A percentile compares a stretch with the other conserved stretches of the same genome.
Conservation (phyloP, 352 stramenopile genomes). For the Pythium biforme region DNA sequence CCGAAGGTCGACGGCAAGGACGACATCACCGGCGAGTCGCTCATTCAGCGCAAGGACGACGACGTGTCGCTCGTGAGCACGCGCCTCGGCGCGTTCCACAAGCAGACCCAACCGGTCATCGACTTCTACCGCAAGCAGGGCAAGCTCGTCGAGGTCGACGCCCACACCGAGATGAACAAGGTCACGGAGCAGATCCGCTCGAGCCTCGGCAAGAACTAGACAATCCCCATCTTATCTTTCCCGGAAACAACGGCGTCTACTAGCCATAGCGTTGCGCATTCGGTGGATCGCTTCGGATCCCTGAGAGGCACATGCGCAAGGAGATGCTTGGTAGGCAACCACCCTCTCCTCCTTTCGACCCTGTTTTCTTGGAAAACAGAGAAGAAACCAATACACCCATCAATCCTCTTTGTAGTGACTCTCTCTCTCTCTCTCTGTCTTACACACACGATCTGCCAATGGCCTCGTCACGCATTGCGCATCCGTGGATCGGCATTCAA, state of each 20-base stretch:
- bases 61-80: conserved; percentile 91
- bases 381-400: neutral
- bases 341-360: too few species aligned
- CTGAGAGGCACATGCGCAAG: too few species aligned
- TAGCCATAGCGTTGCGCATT: too few species aligned
- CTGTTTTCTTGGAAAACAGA: too few species aligned
- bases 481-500: neutral
- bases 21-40: conserved; percentile 94
- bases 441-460: neutral
- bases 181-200: conserved; percentile 84
- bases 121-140: conserved; percentile 86
- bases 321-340: too few species aligned
- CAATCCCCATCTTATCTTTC: too few species aligned
- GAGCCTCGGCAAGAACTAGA: conserved; percentile 73
- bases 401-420: too few species aligned
- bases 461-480: neutral
- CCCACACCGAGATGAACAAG: conserved; percentile 81
- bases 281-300: too few species aligned
- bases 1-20: conserved; percentile 88
- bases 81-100: conserved; percentile 94
- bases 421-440: too few species aligned
- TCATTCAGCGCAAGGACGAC: conserved; percentile 98
- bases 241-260: too few species aligned
- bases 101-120: conserved; percentile 97
- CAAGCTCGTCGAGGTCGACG: conserved; percentile 90